A percentile compares a stretch with the other conserved stretches of the same genome.
Conservation (phyloP, 345 rosid genomes). For the Linum lewisii region DNA sequence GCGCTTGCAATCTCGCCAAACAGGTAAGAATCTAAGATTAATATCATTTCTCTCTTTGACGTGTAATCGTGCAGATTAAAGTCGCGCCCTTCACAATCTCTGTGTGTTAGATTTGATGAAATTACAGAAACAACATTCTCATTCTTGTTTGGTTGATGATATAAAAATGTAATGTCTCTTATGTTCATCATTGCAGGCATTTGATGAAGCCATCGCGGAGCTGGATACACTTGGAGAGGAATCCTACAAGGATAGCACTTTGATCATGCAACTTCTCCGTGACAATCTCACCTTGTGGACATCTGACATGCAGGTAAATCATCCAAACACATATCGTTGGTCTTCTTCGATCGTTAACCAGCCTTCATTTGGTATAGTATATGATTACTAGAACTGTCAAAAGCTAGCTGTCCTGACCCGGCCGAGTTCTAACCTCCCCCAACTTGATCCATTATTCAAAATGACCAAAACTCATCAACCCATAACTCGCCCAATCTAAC, state of each 20-base stretch:
- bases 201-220: slow-evolving; percentile 90
- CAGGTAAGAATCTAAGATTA: too few relatives aligned
- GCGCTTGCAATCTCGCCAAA: slow-evolving; percentile 88
- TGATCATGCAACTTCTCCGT: slow-evolving; percentile 97
- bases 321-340: too few relatives aligned
- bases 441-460: too few relatives aligned
- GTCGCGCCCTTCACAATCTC: not conserved
- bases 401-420: too few relatives aligned
- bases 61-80: not conserved
- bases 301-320: slow-evolving; percentile 81
- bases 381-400: too few relatives aligned
- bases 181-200: slow-evolving; percentile 34
- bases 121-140: not conserved
- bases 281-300: slow-evolving; percentile 98
- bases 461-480: too few relatives aligned
- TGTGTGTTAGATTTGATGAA: not conserved
- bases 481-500: too few relatives aligned
- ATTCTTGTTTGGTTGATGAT: not conserved
- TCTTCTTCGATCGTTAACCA: too few relatives aligned
- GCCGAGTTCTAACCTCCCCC: too few relatives aligned
- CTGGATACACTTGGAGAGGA: slow-evolving; percentile 90
- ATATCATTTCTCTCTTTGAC: too few relatives aligned
- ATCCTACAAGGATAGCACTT: slow-evolving; percentile 90
- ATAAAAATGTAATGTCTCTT: too few relatives aligned
- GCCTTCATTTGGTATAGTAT: not conserved